These are phyloP conservation scores for Rosa lucieae DNA, from an alignment of 306 rosid species.

Conservation along the genomic window DNA sequence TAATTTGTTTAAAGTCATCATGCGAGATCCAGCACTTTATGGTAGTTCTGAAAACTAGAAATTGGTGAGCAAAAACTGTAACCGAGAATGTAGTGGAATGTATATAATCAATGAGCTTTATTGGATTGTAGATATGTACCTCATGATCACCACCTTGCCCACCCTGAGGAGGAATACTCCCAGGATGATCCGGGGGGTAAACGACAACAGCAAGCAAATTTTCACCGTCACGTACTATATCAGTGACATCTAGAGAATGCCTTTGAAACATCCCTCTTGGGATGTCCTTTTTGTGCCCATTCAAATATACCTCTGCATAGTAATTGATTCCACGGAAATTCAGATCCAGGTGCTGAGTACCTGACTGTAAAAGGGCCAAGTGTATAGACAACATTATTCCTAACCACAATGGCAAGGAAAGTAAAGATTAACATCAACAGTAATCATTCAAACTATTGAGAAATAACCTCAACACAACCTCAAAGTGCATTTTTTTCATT, in stretches of 20 bases:
- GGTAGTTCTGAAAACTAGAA: not conserved
- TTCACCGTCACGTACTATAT: slow-evolving; percentile 60
- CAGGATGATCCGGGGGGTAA: slow-evolving; percentile 97
- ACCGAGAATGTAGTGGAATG: not conserved
- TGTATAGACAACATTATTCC: slow-evolving; percentile 24
- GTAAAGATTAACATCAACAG: not conserved
- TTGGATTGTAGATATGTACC: slow-evolving; percentile 37
- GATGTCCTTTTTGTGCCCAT: slow-evolving; percentile 64
- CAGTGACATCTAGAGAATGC: slow-evolving; percentile 82
- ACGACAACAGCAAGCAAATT: slow-evolving; percentile 93
- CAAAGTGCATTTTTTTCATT: not conserved
- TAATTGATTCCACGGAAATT: slow-evolving; percentile 91
- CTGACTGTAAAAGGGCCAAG: slow-evolving; percentile 50
- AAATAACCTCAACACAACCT: not conserved
- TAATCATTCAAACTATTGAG: not conserved
- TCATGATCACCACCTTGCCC: slow-evolving; percentile 99
- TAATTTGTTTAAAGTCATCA: slow-evolving; percentile 13
- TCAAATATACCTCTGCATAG: slow-evolving; percentile 78
- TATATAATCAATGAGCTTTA: slow-evolving; percentile 5
- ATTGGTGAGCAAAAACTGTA: not conserved
- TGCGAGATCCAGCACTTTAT: slow-evolving; percentile 3
- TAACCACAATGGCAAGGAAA: not conserved
- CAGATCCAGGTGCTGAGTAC: slow-evolving; percentile 67
- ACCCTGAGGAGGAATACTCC: slow-evolving; percentile 69
- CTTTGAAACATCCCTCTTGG: slow-evolving; percentile 96